A percentile compares a stretch with the other conserved stretches of the same genome.
Conservation (phyloP, 495 filamentous ascomycete species). For the Apiosordaria backusii region DNA sequence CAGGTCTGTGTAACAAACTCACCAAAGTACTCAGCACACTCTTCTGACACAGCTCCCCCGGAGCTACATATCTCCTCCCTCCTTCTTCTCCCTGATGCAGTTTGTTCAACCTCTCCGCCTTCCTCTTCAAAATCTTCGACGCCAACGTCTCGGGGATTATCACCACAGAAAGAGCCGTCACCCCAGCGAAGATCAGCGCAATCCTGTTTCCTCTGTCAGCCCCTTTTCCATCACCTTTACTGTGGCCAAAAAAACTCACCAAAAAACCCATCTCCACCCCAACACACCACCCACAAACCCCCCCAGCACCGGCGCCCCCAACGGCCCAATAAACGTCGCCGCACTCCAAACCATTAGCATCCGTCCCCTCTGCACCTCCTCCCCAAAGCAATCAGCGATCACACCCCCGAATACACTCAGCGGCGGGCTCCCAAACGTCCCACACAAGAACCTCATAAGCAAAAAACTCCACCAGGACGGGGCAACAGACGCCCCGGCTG, state of each 20-base stretch:
- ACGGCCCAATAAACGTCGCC: slow-evolving; percentile 37
- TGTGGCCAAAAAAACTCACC: slow-evolving; percentile 31
- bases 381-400: slow-evolving; percentile 67
- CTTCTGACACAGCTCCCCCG: slow-evolving; percentile 19
- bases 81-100: slow-evolving; percentile 15
- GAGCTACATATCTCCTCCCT: slow-evolving; percentile 17
- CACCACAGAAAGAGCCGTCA: slow-evolving; percentile 29
- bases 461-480: slow-evolving; percentile 39
- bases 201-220: slow-evolving; percentile 21
- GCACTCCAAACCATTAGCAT: slow-evolving; percentile 33
- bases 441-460: slow-evolving; percentile 41
- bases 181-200: slow-evolving; percentile 45
- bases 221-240: neutral
- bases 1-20: neutral
- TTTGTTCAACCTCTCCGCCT: slow-evolving; percentile 48
- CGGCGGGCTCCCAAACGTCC: slow-evolving; percentile 72
- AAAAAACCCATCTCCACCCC: slow-evolving; percentile 55
- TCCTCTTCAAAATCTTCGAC: slow-evolving; percentile 43
- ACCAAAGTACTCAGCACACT: slow-evolving; percentile 24
- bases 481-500: slow-evolving; percentile 73
- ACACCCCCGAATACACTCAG: slow-evolving; percentile 78
- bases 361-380: slow-evolving; percentile 25
- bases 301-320: slow-evolving; percentile 47
- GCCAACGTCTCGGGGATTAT: slow-evolving; percentile 50
- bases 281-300: slow-evolving; percentile 31